Evolutionary conservation across 306 rosid genomes (phyloP), one percentile per base, ranked within the genome.

Genomic region (Gastrolobium villosum): DNA sequence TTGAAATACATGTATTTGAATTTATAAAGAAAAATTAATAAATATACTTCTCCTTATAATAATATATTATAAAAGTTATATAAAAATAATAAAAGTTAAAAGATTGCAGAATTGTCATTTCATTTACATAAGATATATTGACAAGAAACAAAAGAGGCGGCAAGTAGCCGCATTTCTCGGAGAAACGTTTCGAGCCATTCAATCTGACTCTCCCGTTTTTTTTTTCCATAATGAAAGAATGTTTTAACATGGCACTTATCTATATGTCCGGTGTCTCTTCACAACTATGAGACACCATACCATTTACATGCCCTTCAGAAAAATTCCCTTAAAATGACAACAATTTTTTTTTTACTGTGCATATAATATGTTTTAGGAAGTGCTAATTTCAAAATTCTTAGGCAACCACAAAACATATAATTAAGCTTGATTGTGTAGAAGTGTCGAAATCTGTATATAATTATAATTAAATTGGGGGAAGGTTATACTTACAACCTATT

Each of bases 131-230:
- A 72, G 80, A 85, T 76, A 79, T 20, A 86, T 83, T 80, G 84
- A 88, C 72, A 77, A 77, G 82, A 88, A 84, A 87, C 84, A 86
- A 89, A 89, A 89, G 93, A 79, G 84, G 91, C 89, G 91, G 98
- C 98, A 91, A 91, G 95, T 74, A 87, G 92, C 92, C 98, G 93
- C 91, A 88, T 88, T 93, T 84, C 36, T 88, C 93, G 97, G 93
- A 74, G 86, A 88, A 88, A 86, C 94, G 88, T 86, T 89, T 87
- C 85, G 82, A 72, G 55, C 52, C 72, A 53, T 45, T 78, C 60
- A 40, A 64, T 65, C 60, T 14, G 34, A 35, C 57, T 26, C 8
- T 57, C 67, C 60, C 59, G 41, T 70, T 78, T 78, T 79, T 78
- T 79, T 79, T 62, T 75, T 75, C 39, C 65, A 10, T 55, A 46